Base-by-base conservation (phyloP, 208 protist species). In the Trypanosoma theileri region DNA sequence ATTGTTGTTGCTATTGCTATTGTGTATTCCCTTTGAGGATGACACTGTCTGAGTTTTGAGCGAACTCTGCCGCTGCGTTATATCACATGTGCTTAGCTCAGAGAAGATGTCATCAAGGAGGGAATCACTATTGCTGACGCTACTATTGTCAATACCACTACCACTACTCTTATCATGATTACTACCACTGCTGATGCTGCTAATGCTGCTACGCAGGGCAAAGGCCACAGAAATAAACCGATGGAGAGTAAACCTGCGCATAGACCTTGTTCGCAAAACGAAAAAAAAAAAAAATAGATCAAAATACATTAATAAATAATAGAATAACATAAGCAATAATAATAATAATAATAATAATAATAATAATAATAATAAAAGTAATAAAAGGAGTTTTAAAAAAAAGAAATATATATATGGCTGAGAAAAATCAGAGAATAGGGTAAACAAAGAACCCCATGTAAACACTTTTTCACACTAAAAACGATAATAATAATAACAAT, bases 101-200 rank as follows among this genome's bases (percentile, higher is more conserved):
- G 71, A 69, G 31, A 76, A 76, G 42, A 76, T 65, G 21, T 70
- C 71, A 66, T 70, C 57, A 35, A 76, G 64, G 16, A 76, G 40
- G 21, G 56, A 65, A 55, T 70, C 71, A n/a, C 57, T 53, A 46
- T 26, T 54, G 26, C 46, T 66, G 31, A 17, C 16, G 10, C 44
- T 6, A 35, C 6, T 35, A 35, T 6, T 35, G 4, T 35, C 28
- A 35, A 6, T 35, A 35, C 6, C 1, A 35, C 28, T 35, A 35
- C 1, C 28, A 35, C 28, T 35, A 35, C 28, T 1, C 28, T 35
- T 35, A 6, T 35, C 6, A 35, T 35, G 4, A 35, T 35, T 35
- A 35, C 28, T 35, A 35, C 28, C 6, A 35, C 6, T 6, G 6
- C 28, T 35, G 28, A 1, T 35, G 28, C 28, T 35, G 28, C n/a